Percentiles rank a stretch among this genome's conserved stretches.
These are phyloP conservation scores for Apiotrichum gracile DNA, from an alignment of 1,284 basidiomycete genomes.

Conservation along the genomic window DNA sequence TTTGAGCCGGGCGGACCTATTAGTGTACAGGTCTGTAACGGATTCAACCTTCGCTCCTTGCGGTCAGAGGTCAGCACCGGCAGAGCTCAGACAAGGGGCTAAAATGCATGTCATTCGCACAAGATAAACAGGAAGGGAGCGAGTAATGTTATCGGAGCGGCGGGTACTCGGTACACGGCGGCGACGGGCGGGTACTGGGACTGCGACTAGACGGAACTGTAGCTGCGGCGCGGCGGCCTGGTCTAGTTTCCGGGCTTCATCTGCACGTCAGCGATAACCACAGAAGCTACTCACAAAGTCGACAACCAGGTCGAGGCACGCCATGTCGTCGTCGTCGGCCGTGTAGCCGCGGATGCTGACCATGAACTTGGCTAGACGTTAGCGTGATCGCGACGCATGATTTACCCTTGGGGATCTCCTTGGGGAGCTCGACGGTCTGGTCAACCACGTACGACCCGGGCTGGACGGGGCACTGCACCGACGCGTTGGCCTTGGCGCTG, in stretches of 20 bases:
- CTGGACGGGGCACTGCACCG: slow-evolving; percentile 52
- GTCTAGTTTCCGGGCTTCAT: slow-evolving; percentile 1
- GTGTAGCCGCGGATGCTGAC: slow-evolving; percentile 70
- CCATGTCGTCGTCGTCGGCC: slow-evolving; percentile 66
- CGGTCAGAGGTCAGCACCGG: too few species aligned
- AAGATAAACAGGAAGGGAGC: too few species aligned
- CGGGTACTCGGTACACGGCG: background rate
- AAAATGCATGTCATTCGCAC: too few species aligned
- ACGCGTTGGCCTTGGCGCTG: slow-evolving; percentile 31
- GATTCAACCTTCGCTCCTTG: too few species aligned
- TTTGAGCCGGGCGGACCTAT: too few species aligned
- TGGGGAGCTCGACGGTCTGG: slow-evolving; percentile 76
- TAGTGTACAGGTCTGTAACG: too few species aligned
- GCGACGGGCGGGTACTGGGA: background rate
- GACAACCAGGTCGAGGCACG: slow-evolving; percentile 73
- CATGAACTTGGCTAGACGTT: slow-evolving; percentile 74
- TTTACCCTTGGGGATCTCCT: slow-evolving; percentile 80
- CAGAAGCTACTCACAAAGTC: slow-evolving; percentile 48
- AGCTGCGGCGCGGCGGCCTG: too few species aligned
- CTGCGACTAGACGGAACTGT: background rate
- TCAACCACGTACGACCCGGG: slow-evolving; percentile 62
- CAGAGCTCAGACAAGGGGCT: too few species aligned
- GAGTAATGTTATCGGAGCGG: too few species aligned
- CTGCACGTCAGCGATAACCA: background rate
- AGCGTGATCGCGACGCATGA: slow-evolving; percentile 1